phyloP scores from a whole-genome alignment of 495 filamentous ascomycete genomes.

The Massariosphaeria phaeospora region DNA sequence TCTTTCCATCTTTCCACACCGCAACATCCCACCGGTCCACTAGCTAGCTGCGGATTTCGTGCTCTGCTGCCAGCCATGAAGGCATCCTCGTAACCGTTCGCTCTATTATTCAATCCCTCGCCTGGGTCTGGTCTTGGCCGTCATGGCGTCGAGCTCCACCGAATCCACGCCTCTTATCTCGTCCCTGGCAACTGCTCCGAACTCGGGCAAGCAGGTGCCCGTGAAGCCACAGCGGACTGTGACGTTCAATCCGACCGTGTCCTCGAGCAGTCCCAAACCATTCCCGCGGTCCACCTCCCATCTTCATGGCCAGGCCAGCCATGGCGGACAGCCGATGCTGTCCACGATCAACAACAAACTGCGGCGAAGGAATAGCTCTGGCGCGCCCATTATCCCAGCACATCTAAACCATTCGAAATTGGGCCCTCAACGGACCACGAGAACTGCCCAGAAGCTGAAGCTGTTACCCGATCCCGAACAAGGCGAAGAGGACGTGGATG shows the following conservation, averaged over 20 bases:
- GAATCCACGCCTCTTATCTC: slow-evolving; percentile 36
- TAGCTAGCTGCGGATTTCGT: background rate
- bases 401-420: slow-evolving; percentile 63
- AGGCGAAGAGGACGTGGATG: slow-evolving; percentile 67
- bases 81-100: background rate
- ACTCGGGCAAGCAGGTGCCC: slow-evolving; percentile 18
- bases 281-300: slow-evolving; percentile 41
- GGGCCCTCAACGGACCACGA: slow-evolving; percentile 88
- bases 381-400: slow-evolving; percentile 51
- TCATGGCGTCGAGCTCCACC: slow-evolving; percentile 29
- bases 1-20: background rate
- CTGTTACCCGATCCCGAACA: slow-evolving; percentile 84
- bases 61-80: background rate
- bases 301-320: slow-evolving; percentile 25
- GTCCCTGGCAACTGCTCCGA: slow-evolving; percentile 19
- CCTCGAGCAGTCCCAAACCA: slow-evolving; percentile 43
- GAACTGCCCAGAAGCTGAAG: slow-evolving; percentile 94
- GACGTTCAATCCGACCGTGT: slow-evolving; percentile 66
- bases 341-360: slow-evolving; percentile 83
- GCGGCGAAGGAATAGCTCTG: slow-evolving; percentile 76
- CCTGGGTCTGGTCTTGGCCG: background rate
- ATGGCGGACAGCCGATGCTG: slow-evolving; percentile 59
- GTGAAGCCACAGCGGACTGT: slow-evolving; percentile 51
- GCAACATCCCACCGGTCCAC: background rate
- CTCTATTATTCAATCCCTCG: background rate